A percentile compares a stretch with the other conserved stretches of the same genome.
phyloP scores from a whole-genome alignment of 805 yeast species.

The Phaffomyces antillensis region DNA sequence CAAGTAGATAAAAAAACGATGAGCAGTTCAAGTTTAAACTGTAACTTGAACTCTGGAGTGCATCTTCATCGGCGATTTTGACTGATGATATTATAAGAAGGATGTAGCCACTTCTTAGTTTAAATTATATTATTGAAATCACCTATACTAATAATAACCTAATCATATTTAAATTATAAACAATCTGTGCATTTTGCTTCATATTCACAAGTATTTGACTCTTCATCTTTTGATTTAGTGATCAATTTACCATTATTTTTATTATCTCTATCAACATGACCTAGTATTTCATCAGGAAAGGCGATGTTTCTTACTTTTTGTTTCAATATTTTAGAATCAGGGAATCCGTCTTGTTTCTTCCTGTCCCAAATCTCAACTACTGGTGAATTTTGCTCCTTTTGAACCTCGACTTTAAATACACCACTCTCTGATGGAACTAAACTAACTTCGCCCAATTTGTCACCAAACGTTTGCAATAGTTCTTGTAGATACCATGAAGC shows the following conservation, averaged over 20 bases:
- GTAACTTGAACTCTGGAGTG: too few relatives aligned
- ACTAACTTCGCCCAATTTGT: conserved; percentile 46
- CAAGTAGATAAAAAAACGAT: too few relatives aligned
- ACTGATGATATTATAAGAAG: too few relatives aligned
- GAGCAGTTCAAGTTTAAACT: too few relatives aligned
- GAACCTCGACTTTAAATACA: conserved; percentile 53
- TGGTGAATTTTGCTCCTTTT: conserved; percentile 27
- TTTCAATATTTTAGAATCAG: conserved; percentile 77
- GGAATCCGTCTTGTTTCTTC: conserved; percentile 64
- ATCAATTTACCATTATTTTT: conserved; percentile 16
- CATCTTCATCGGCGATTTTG: too few relatives aligned
- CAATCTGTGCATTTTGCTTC: conserved; percentile 17
- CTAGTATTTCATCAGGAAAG: conserved; percentile 48
- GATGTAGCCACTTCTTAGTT: too few relatives aligned
- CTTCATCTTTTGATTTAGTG: not conserved
- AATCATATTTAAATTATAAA: not conserved
- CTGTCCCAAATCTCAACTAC: conserved; percentile 52
- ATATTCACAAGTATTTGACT: not conserved
- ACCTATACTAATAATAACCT: too few relatives aligned
- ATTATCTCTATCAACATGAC: conserved; percentile 50
- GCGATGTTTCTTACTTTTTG: conserved; percentile 53
- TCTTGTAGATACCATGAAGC: conserved; percentile 89
- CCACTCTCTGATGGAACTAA: conserved; percentile 44
- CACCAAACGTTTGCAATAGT: conserved; percentile 71
- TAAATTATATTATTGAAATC: too few relatives aligned